Evolutionary conservation across 306 rosid genomes (phyloP).

Genomic region (Lablab purpureus): DNA sequence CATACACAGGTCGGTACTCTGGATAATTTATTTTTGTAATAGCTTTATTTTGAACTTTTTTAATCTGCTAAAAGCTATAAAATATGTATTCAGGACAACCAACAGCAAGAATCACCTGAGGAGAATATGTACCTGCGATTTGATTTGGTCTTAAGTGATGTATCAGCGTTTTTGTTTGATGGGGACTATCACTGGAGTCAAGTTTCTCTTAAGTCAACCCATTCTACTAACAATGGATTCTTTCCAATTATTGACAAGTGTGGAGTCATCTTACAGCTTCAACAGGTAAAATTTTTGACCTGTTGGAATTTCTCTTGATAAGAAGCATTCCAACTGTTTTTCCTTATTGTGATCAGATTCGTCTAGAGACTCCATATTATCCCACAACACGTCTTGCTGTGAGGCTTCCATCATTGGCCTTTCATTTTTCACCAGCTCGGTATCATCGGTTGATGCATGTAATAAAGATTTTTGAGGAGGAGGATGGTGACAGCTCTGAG

Average conservation of each 20-base stretch:
- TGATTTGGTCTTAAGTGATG: slow-evolving; percentile 87
- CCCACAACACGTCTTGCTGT: slow-evolving; percentile 88
- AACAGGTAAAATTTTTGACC: slow-evolving; percentile 68
- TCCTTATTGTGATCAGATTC: slow-evolving; percentile 62
- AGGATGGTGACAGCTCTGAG: slow-evolving; percentile 69
- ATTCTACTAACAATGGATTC: slow-evolving; percentile 56
- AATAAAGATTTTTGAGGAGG: slow-evolving; percentile 77
- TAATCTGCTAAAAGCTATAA: slow-evolving; percentile 34
- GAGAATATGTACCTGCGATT: slow-evolving; percentile 88
- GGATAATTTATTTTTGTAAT: slow-evolving; percentile 9
- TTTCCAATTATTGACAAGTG: slow-evolving; percentile 91
- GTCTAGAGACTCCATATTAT: slow-evolving; percentile 70
- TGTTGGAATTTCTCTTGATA: slow-evolving; percentile 33
- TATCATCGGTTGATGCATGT: slow-evolving; percentile 93
- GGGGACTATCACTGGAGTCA: slow-evolving; percentile 90
- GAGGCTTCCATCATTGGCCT: slow-evolving; percentile 82
- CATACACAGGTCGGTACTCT: slow-evolving; percentile 69
- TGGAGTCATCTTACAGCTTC: slow-evolving; percentile 80
- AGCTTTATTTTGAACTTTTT: slow-evolving; percentile 30
- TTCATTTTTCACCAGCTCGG: slow-evolving; percentile 98
- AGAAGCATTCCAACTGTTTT: slow-evolving; percentile 33
- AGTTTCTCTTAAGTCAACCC: slow-evolving; percentile 46
- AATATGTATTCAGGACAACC: slow-evolving; percentile 70
- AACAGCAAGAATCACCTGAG: slow-evolving; percentile 59
- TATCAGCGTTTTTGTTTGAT: slow-evolving; percentile 94